phyloP scores from a whole-genome alignment of 2,329 filamentous ascomycete genomes.

The Sphaerulina populicola region DNA sequence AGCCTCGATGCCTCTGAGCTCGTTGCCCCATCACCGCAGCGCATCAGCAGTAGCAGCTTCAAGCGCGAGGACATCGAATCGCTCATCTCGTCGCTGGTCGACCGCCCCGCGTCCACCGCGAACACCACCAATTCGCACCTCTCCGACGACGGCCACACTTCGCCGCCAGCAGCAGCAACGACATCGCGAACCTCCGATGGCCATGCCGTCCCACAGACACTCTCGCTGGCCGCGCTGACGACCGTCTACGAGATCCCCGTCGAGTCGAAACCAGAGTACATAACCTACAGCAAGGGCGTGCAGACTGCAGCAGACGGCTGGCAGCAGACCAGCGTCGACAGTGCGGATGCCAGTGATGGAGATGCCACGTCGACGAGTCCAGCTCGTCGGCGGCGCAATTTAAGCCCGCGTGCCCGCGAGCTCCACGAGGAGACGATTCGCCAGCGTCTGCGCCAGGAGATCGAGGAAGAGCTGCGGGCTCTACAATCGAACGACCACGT shows the following conservation, averaged over 20 bases:
- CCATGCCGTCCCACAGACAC: constrained; percentile 54
- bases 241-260: constrained; percentile 76
- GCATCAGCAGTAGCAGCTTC: constrained; percentile 46
- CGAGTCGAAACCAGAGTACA: constrained; percentile 59
- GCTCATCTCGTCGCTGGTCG: constrained; percentile 75
- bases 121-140: constrained; percentile 25
- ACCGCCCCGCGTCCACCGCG: constrained; percentile 43
- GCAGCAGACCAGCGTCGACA: constrained; percentile 37
- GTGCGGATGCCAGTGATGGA: constrained; percentile 54
- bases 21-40: constrained; percentile 60
- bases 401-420: constrained; percentile 70
- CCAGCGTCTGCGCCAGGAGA: constrained; percentile 73
- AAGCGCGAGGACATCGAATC: constrained; percentile 71
- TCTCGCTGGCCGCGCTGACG: constrained; percentile 64
- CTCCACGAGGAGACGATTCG: constrained; percentile 76
- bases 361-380: constrained; percentile 47
- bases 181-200: constrained; percentile 21
- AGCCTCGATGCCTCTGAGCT: constrained; percentile 64
- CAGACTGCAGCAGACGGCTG: constrained; percentile 72
- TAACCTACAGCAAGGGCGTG: constrained; percentile 94
- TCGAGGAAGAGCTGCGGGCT: constrained; percentile 82
- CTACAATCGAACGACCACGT: constrained; percentile 47
- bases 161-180: constrained; percentile 20
- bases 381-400: constrained; percentile 53
- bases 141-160: constrained; percentile 22